Evolutionary conservation across 2,329 filamentous ascomycete genomes (phyloP), one percentile per base, ranked within the genome.

Genomic region (Aureobasidium pullulans): DNA sequence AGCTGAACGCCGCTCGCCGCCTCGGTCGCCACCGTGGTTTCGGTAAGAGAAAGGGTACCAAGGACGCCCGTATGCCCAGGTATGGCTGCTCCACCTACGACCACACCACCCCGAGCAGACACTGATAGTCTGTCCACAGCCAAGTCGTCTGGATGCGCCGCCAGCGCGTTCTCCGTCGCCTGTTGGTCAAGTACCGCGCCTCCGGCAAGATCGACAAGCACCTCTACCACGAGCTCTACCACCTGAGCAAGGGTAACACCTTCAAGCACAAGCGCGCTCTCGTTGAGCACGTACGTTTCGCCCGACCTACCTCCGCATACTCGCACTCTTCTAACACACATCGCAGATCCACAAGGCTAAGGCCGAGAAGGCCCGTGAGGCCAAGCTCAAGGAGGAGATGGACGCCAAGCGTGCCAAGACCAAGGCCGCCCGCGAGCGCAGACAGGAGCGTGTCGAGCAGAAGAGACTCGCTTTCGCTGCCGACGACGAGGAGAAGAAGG

Each of bases 261-360:
- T 99, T 99, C 89, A 99, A 99, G 92, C 94, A 99, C 90, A 99
- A 97, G 92, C 89, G 94, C 82, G 94, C 92, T 76, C 88, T 99
- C 73, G 91, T 99, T 78, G 94, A 99, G 87, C 94, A 99, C 84
- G 94, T 99, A 95, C 76, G 94, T 90, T 73, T 59, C 60, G 60
- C 61, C 63, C 60, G 32, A 59, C 32, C 43, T 43, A 47, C 72
- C 68, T 73, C 72, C 66, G 19, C 11, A 52, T 39, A 65, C 54
- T 11, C 16, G 8, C 40, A 9, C 4, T 61, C 36, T 60, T 61
- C 59, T 66, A 61, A 64, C 60, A 61, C 31, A 8, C 8, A 3
- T 32, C 56, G 49, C 73, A 99, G 94, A 97, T 99, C 78, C 94
- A 99, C 89, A 95, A 92, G 81, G 94, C 94, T 83, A 99, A 99